Percentiles rank a stretch among this genome's conserved stretches.
Conservation (phyloP, 306 rosid species). For the Elaeagnus macrophylla region DNA sequence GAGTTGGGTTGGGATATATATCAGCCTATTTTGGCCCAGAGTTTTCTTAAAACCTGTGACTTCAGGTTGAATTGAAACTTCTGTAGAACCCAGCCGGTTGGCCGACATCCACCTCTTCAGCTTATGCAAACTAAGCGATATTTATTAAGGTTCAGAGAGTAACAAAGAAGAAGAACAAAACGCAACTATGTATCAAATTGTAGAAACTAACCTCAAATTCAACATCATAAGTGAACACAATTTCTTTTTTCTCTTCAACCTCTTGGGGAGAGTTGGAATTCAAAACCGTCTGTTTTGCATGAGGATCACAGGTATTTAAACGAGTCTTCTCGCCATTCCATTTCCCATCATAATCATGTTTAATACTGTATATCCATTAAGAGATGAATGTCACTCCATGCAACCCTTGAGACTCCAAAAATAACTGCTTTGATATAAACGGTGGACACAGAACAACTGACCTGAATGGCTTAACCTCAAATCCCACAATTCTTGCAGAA, state of each 20-base stretch:
- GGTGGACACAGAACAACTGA: conserved; percentile 10
- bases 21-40: too few species aligned
- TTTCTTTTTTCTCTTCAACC: conserved; percentile 79
- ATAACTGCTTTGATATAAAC: neutral
- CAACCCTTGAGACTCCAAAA: conserved; percentile 15
- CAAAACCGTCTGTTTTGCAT: conserved; percentile 61
- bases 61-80: too few species aligned
- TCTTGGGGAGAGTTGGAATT: conserved; percentile 89
- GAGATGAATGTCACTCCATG: conserved; percentile 19
- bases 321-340: conserved; percentile 63
- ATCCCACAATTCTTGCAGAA: conserved; percentile 87
- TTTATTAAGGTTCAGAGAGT: neutral
- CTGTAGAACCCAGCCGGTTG: too few species aligned
- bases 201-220: conserved; percentile 67
- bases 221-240: conserved; percentile 87
- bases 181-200: neutral
- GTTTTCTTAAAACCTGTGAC: too few species aligned
- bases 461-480: conserved; percentile 95
- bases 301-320: conserved; percentile 89
- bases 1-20: too few species aligned
- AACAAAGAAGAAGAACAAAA: neutral
- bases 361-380: conserved; percentile 48
- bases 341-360: conserved; percentile 78
- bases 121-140: neutral
- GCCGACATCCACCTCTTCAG: too few species aligned